Conservation (phyloP, 371 early-diverging fungal genomes). For the Mucor sp. region DNA sequence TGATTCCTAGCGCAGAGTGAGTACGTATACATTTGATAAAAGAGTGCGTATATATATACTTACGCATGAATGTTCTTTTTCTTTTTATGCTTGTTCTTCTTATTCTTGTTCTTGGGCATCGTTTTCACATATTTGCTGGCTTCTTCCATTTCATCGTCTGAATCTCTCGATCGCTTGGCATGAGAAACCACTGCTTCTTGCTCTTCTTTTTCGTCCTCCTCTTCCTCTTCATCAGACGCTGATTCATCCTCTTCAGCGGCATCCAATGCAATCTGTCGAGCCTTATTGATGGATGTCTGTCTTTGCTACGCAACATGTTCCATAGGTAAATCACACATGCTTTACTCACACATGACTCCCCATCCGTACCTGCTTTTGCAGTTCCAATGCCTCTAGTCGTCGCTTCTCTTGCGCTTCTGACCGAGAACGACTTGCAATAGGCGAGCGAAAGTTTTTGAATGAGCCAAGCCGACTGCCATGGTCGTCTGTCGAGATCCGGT, state of each 20-base stretch:
- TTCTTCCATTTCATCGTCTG: slow-evolving; percentile 29
- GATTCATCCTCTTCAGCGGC: slow-evolving; percentile 6
- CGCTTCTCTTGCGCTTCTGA: slow-evolving; percentile 29
- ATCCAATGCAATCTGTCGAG: slow-evolving; percentile 22
- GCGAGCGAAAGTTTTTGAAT: slow-evolving; percentile 13
- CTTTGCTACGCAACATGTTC: slow-evolving; percentile 17
- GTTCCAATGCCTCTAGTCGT: slow-evolving; percentile 28
- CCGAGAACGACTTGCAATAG: slow-evolving; percentile 12
- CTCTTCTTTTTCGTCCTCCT: slow-evolving; percentile 12
- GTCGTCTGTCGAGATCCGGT: slow-evolving; percentile 2
- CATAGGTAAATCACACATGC: background rate
- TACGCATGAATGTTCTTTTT: slow-evolving; percentile 27
- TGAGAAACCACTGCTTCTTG: slow-evolving; percentile 1
- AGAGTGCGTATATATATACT: background rate
- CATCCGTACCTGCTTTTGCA: slow-evolving; percentile 20
- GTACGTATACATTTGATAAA: too few species aligned
- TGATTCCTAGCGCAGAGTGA: slow-evolving; percentile 40
- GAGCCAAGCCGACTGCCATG: slow-evolving; percentile 3
- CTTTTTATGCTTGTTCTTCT: slow-evolving; percentile 12
- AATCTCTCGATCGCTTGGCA: slow-evolving; percentile 17
- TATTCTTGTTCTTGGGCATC: slow-evolving; percentile 12
- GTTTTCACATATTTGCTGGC: background rate
- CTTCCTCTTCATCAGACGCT: background rate
- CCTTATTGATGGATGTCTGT: slow-evolving; percentile 17
- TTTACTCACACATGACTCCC: background rate